A percentile compares a stretch with the other conserved stretches of the same genome.
Evolutionary conservation across 2,329 filamentous ascomycete genomes (phyloP).

Genomic region (Aspergillus transmontanensis): DNA sequence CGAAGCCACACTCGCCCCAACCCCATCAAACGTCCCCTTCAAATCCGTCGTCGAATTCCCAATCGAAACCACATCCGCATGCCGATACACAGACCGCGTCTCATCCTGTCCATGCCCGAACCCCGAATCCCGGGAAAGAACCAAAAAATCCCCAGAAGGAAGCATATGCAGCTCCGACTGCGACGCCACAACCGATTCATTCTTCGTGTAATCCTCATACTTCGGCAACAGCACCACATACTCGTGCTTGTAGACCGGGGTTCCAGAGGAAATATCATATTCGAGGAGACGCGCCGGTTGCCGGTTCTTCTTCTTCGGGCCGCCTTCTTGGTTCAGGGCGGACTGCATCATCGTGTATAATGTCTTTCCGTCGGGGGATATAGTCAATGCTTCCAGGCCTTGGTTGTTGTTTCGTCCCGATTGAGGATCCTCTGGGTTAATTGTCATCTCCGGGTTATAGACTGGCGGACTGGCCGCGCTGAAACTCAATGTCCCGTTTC

Average conservation of each 20-base stretch:
- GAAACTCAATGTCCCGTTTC: conserved; percentile 65
- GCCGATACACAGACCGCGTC: conserved; percentile 63
- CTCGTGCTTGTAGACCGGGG: conserved; percentile 58
- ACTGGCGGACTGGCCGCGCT: conserved; percentile 64
- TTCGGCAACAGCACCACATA: conserved; percentile 68
- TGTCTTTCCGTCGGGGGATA: conserved; percentile 63
- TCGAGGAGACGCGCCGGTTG: conserved; percentile 64
- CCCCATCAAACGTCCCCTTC: conserved; percentile 48
- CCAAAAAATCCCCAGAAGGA: conserved; percentile 64
- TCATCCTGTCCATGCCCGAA: conserved; percentile 60
- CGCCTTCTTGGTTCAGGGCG: conserved; percentile 65
- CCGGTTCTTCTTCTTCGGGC: conserved; percentile 55
- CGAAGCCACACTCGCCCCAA: conserved; percentile 49
- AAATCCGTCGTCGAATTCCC: conserved; percentile 61
- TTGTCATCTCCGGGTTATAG: conserved; percentile 54
- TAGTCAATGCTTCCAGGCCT: conserved; percentile 71
- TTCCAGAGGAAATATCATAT: conserved; percentile 59
- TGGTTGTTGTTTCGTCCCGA: conserved; percentile 72
- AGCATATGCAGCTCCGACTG: conserved; percentile 71
- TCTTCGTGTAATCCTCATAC: conserved; percentile 55
- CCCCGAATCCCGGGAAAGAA: conserved; percentile 65
- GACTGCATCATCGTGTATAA: conserved; percentile 69
- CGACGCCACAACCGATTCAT: conserved; percentile 58
- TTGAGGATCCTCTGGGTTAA: conserved; percentile 59
- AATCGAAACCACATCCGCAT: conserved; percentile 71